These are phyloP conservation scores for Sutorius australiensis DNA, from an alignment of 768 basidiomycete genomes.

Conservation along the genomic window DNA sequence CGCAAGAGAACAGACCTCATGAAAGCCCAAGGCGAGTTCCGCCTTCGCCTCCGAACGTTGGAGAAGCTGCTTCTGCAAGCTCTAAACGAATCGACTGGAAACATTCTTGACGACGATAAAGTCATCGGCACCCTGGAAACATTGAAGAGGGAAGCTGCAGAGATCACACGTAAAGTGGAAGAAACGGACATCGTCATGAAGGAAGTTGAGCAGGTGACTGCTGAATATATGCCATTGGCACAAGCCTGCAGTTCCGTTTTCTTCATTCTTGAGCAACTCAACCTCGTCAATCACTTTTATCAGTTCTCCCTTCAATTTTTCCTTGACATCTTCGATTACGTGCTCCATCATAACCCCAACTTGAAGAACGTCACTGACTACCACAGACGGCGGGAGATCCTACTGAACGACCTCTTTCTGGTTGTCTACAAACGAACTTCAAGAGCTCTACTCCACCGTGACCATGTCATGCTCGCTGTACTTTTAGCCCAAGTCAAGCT, in stretches of 20 bases:
- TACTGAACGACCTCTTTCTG: slow-evolving; percentile 86
- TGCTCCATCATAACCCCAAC: slow-evolving; percentile 89
- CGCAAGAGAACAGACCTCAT: slow-evolving; percentile 93
- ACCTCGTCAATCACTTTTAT: slow-evolving; percentile 95
- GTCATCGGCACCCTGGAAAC: slow-evolving; percentile 96
- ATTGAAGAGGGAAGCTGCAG: slow-evolving; percentile 92
- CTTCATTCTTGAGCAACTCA: slow-evolving; percentile 94
- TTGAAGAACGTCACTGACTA: slow-evolving; percentile 76
- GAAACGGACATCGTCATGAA: slow-evolving; percentile 95
- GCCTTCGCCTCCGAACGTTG: slow-evolving; percentile 83
- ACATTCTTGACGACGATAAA: slow-evolving; percentile 98
- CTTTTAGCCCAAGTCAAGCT: slow-evolving; percentile 87
- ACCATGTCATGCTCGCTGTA: slow-evolving; percentile 88
- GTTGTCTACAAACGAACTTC: slow-evolving; percentile 86
- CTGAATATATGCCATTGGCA: slow-evolving; percentile 90
- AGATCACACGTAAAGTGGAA: slow-evolving; percentile 92
- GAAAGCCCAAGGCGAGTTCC: slow-evolving; percentile 98
- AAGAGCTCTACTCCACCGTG: slow-evolving; percentile 82
- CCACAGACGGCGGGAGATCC: slow-evolving; percentile 65
- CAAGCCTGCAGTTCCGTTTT: slow-evolving; percentile 95
- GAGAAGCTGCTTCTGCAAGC: slow-evolving; percentile 93
- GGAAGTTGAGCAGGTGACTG: slow-evolving; percentile 94
- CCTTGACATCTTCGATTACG: slow-evolving; percentile 96
- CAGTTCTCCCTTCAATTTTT: slow-evolving; percentile 98
- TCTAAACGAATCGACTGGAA: slow-evolving; percentile 93